Conservation (phyloP, 768 basidiomycete genomes). For the Kwoniella dendrophila region DNA sequence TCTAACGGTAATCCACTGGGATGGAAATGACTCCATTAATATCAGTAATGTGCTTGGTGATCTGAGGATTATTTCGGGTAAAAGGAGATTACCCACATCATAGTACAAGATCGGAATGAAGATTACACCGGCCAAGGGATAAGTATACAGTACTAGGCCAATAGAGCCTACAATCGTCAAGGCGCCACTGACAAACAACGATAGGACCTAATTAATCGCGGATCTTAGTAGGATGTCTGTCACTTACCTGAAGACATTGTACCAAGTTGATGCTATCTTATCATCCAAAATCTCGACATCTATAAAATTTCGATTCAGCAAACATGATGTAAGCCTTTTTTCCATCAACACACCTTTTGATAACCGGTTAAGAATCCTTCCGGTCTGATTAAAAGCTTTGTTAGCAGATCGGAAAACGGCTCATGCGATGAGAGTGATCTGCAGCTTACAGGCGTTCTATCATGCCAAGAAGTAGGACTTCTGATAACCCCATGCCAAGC, state of each 20-base stretch:
- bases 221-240: neutral
- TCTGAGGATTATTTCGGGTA: neutral
- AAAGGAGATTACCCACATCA: constrained; percentile 22
- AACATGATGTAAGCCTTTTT: too few relatives aligned
- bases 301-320: neutral
- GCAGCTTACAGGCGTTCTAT: constrained; percentile 61
- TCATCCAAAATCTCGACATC: constrained; percentile 56
- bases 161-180: constrained; percentile 41
- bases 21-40: neutral
- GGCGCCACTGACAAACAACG: neutral
- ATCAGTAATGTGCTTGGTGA: too few relatives aligned
- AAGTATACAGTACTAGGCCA: constrained; percentile 43
- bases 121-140: constrained; percentile 36
- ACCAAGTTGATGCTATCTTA: constrained; percentile 31
- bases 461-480: constrained; percentile 70
- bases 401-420: neutral
- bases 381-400: constrained; percentile 19
- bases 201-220: neutral
- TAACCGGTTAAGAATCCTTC: constrained; percentile 47
- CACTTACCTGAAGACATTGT: constrained; percentile 34
- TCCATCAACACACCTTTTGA: constrained; percentile 29
- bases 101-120: constrained; percentile 38
- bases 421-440: neutral
- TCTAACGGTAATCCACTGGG: constrained; percentile 1
- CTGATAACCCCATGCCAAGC: constrained; percentile 65